Evolutionary conservation across 257 asterid genomes (phyloP).

Genomic region (Scutellaria barbata): DNA sequence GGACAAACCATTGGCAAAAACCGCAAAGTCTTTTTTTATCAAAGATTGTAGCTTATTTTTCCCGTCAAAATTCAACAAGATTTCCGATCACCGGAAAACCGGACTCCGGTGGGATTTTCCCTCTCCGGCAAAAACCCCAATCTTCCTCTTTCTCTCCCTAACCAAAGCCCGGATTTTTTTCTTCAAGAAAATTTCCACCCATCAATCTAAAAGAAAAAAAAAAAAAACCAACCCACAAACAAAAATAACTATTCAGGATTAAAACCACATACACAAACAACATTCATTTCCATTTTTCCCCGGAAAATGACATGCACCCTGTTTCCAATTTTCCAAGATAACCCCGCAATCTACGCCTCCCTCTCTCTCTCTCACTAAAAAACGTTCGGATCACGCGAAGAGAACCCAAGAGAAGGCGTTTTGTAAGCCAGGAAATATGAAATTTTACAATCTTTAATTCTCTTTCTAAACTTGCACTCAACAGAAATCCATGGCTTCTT

Average conservation of each 20-base stretch:
- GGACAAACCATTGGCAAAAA: slow-evolving; percentile 58
- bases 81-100: slow-evolving; percentile 47
- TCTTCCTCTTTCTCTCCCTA: slow-evolving; percentile 22
- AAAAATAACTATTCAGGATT: slow-evolving; percentile 30
- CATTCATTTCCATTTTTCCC: slow-evolving; percentile 29
- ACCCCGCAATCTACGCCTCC: slow-evolving; percentile 33
- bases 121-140: slow-evolving; percentile 42
- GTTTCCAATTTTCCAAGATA: slow-evolving; percentile 32
- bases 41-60: slow-evolving; percentile 11
- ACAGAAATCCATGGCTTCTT: slow-evolving; percentile 31
- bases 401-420: slow-evolving; percentile 18
- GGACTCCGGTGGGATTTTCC: slow-evolving; percentile 46
- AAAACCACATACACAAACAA: slow-evolving; percentile 18
- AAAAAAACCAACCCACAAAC: slow-evolving; percentile 28
- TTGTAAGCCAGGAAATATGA: slow-evolving; percentile 9
- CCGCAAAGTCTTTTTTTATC: slow-evolving; percentile 41
- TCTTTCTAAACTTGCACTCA: slow-evolving; percentile 18
- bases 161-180: slow-evolving; percentile 37
- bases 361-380: background rate
- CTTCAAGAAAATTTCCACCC: slow-evolving; percentile 27
- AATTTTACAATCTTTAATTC: background rate
- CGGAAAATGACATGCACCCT: slow-evolving; percentile 42
- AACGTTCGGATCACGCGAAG: slow-evolving; percentile 47
- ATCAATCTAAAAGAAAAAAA: slow-evolving; percentile 32
- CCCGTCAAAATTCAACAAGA: slow-evolving; percentile 28